Evolutionary conservation across 179 eudicot species (phyloP).

Genomic region (Gypsophila paniculata): DNA sequence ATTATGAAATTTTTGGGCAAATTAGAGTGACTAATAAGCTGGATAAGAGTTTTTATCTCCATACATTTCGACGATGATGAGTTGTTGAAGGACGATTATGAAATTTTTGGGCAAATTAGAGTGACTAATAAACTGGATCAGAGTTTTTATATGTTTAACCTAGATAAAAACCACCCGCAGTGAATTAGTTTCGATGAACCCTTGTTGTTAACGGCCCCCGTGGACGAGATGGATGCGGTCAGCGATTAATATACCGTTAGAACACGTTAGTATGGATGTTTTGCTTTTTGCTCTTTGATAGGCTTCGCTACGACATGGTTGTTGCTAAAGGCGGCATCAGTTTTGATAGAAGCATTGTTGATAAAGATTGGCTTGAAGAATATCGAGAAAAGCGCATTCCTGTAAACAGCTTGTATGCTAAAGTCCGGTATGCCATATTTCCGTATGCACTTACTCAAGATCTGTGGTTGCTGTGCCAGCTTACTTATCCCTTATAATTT

Average conservation of each 20-base stretch:
- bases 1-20: background rate
- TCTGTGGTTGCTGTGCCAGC: slow-evolving; percentile 17
- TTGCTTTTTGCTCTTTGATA: background rate
- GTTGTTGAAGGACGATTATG: background rate
- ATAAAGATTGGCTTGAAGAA: background rate
- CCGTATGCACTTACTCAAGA: slow-evolving; percentile 11
- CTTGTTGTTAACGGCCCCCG: background rate
- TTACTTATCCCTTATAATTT: slow-evolving; percentile 9
- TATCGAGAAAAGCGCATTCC: background rate
- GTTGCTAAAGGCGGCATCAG: background rate
- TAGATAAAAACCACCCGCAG: background rate
- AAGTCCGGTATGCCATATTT: background rate
- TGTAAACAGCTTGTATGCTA: background rate
- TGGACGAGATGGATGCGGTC: background rate
- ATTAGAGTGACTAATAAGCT: background rate
- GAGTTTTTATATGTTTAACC: background rate
- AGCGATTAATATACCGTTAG: background rate
- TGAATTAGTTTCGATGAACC: background rate
- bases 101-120: background rate
- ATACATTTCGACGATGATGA: background rate
- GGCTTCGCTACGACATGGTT: background rate
- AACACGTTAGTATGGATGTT: background rate
- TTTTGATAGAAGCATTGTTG: background rate
- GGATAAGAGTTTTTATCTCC: background rate
- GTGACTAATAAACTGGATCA: background rate